A percentile compares a stretch with the other conserved stretches of the same genome.
Evolutionary conservation across 2,329 filamentous ascomycete genomes (phyloP).

Genomic region (Xylariales sp.): DNA sequence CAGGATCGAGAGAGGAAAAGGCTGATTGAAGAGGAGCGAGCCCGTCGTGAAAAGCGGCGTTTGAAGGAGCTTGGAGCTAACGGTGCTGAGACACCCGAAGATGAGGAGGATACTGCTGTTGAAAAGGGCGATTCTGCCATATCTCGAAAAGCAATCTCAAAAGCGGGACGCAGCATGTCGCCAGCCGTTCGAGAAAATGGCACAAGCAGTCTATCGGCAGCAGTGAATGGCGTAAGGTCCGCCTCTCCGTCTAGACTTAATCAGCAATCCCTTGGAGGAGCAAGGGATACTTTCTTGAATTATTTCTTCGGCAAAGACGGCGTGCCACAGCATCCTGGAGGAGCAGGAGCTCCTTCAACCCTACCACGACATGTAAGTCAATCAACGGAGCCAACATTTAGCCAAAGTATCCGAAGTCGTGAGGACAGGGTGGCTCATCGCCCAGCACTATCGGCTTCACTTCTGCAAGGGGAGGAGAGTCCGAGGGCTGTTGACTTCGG

Average conservation of each 20-base stretch:
- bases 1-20: constrained; percentile 89
- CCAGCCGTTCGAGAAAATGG: constrained; percentile 72
- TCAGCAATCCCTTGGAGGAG: constrained; percentile 50
- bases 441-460: constrained; percentile 29
- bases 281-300: constrained; percentile 89
- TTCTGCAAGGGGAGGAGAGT: constrained; percentile 30
- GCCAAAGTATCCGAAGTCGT: constrained; percentile 74
- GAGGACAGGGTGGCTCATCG: constrained; percentile 54
- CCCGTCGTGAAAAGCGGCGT: constrained; percentile 77
- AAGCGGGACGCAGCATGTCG: constrained; percentile 73
- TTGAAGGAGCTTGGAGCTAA: constrained; percentile 79
- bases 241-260: constrained; percentile 60
- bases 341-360: constrained; percentile 32
- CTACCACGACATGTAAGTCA: constrained; percentile 69
- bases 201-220: constrained; percentile 53
- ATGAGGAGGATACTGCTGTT: constrained; percentile 54
- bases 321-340: constrained; percentile 39
- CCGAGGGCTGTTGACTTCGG: constrained; percentile 30
- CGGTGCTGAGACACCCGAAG: constrained; percentile 64
- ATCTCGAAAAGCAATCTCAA: constrained; percentile 56
- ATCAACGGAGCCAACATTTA: constrained; percentile 73
- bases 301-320: constrained; percentile 99
- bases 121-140: constrained; percentile 55
- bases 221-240: constrained; percentile 62
- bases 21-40: constrained; percentile 75